Percentiles rank a stretch among this genome's conserved stretches.
Evolutionary conservation across 2,329 filamentous ascomycete genomes (phyloP).

Genomic region (Fusarium zealandicum): DNA sequence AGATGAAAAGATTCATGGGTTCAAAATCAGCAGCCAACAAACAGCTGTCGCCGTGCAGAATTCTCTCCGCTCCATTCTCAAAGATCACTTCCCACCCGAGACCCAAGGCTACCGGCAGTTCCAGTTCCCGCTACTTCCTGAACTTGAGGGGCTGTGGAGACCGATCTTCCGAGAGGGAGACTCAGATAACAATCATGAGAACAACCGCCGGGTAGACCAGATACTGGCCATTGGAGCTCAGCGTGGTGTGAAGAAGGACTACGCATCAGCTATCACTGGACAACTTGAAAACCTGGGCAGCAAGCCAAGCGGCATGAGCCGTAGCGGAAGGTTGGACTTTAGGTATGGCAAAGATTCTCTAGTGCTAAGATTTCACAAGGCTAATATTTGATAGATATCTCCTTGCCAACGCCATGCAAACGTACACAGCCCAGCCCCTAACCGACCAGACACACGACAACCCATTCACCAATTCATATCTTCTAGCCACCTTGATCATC

Average conservation of each 20-base stretch:
- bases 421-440: slow-evolving; percentile 59
- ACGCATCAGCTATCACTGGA: slow-evolving; percentile 56
- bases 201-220: slow-evolving; percentile 58
- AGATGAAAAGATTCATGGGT: slow-evolving; percentile 55
- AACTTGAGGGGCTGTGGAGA: slow-evolving; percentile 60
- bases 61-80: slow-evolving; percentile 60
- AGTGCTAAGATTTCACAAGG: not conserved
- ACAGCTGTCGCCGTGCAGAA: slow-evolving; percentile 65
- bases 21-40: slow-evolving; percentile 50
- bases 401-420: slow-evolving; percentile 67
- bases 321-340: slow-evolving; percentile 65
- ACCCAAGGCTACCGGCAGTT: slow-evolving; percentile 57
- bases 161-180: slow-evolving; percentile 56
- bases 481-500: slow-evolving; percentile 65
- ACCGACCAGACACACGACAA: slow-evolving; percentile 60
- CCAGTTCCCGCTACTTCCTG: slow-evolving; percentile 56
- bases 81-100: slow-evolving; percentile 57
- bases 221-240: slow-evolving; percentile 68
- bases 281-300: slow-evolving; percentile 63
- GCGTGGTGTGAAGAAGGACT: slow-evolving; percentile 58
- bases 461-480: slow-evolving; percentile 60
- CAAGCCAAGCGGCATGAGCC: slow-evolving; percentile 57
- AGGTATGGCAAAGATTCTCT: slow-evolving; percentile 51
- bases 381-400: slow-evolving; percentile 57
- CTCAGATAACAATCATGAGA: slow-evolving; percentile 39